Percentiles rank a stretch among this genome's conserved stretches.
These are phyloP conservation scores for Aspergillus nomiae DNA, from an alignment of 2,329 filamentous ascomycete species.

Conservation along the genomic window DNA sequence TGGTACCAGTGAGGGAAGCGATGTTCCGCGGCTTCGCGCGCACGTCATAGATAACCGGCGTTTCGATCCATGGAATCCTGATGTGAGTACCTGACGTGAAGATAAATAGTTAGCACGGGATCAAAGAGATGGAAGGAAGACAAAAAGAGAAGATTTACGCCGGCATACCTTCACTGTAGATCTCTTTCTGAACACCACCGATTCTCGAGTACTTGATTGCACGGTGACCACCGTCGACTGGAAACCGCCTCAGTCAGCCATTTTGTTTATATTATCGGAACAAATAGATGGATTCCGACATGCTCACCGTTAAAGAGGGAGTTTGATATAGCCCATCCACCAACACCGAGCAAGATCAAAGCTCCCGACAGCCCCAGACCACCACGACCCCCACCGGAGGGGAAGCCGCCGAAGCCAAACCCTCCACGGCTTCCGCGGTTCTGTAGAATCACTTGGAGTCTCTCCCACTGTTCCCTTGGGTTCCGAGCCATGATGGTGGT, in stretches of 20 bases:
- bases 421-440: slow-evolving; percentile 53
- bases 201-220: slow-evolving; percentile 97
- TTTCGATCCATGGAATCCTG: slow-evolving; percentile 95
- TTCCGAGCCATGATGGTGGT: slow-evolving; percentile 51
- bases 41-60: slow-evolving; percentile 94
- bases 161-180: slow-evolving; percentile 81
- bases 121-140: slow-evolving; percentile 5
- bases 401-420: slow-evolving; percentile 47
- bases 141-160: slow-evolving; percentile 5
- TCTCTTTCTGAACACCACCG: slow-evolving; percentile 92
- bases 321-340: slow-evolving; percentile 51
- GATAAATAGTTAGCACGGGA: slow-evolving; percentile 1
- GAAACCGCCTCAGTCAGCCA: slow-evolving; percentile 19
- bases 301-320: slow-evolving; percentile 67
- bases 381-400: slow-evolving; percentile 57
- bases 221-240: slow-evolving; percentile 95
- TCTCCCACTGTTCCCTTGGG: slow-evolving; percentile 67
- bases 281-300: background rate
- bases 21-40: slow-evolving; percentile 97
- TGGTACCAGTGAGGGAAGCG: slow-evolving; percentile 94
- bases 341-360: slow-evolving; percentile 54
- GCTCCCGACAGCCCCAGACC: slow-evolving; percentile 57
- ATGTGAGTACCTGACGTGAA: slow-evolving; percentile 75
- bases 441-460: slow-evolving; percentile 64
- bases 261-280: background rate